Conservation (phyloP, 306 rosid genomes). For the Quercus wislizeni region DNA sequence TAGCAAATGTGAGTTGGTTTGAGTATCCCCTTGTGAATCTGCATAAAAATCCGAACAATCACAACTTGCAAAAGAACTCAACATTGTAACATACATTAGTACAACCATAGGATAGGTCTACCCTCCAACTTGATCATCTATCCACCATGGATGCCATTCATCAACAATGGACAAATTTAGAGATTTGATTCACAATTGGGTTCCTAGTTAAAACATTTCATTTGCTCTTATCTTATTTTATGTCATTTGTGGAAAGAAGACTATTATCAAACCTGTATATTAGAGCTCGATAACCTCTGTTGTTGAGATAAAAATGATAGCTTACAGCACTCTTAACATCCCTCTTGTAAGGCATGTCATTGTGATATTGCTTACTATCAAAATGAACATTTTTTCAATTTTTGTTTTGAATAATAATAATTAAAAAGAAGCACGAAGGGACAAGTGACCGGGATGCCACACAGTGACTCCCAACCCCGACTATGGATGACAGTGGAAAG, state of each 20-base stretch:
- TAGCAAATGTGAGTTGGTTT: too few species aligned
- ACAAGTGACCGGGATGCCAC: too few species aligned
- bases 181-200: constrained; percentile 52
- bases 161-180: constrained; percentile 39
- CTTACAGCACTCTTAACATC: constrained; percentile 15
- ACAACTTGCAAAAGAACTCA: background rate
- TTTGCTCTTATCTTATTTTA: background rate
- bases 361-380: background rate
- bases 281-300: constrained; percentile 40
- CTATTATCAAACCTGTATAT: constrained; percentile 37
- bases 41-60: background rate
- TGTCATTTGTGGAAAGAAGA: background rate
- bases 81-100: background rate
- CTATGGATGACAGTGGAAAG: too few species aligned
- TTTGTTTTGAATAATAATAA: too few species aligned
- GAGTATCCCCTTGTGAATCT: background rate
- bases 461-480: too few species aligned
- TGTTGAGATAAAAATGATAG: constrained; percentile 40
- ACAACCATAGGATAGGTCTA: background rate
- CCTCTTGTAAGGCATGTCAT: background rate
- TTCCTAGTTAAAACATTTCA: constrained; percentile 6
- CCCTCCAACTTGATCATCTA: constrained; percentile 45
- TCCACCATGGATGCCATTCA: constrained; percentile 49
- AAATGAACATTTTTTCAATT: too few species aligned
- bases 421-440: too few species aligned